phyloP scores from a whole-genome alignment of 495 filamentous ascomycete species.

The Lichina pygmaea region DNA sequence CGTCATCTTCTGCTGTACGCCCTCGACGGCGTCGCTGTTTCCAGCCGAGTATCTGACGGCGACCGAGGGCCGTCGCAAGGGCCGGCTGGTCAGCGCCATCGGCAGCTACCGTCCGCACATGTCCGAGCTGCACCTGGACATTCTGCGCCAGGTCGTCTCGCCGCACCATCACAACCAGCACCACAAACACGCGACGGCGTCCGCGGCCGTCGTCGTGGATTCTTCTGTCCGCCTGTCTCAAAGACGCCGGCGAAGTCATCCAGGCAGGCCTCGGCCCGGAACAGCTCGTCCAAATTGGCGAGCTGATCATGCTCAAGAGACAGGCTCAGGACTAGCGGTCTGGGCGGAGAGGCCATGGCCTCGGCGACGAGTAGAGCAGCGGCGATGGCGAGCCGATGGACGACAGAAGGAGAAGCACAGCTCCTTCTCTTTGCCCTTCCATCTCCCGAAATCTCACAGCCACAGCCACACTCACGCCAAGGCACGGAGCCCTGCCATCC shows the following conservation, averaged over 20 bases:
- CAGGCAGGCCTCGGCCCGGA: conserved; percentile 40
- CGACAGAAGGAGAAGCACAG: conserved; percentile 6
- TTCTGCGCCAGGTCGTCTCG: conserved; percentile 41
- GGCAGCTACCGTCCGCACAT: conserved; percentile 68
- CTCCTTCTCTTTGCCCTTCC: too few relatives aligned
- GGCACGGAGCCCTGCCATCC: too few relatives aligned
- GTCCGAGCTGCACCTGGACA: conserved; percentile 55
- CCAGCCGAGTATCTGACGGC: conserved; percentile 34
- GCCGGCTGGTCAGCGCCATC: conserved; percentile 52
- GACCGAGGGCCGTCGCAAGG: conserved; percentile 42
- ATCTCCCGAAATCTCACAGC: too few relatives aligned
- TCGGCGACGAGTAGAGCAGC: conserved; percentile 6
- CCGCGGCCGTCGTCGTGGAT: conserved; percentile 64
- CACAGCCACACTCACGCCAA: too few relatives aligned
- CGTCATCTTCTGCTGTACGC: conserved; percentile 63
- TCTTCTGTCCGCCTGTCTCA: conserved; percentile 48
- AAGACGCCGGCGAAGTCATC: conserved; percentile 75
- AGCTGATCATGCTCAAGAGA: conserved; percentile 54
- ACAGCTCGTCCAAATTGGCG: conserved; percentile 67
- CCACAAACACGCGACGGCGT: conserved; percentile 42
- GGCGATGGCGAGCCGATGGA: conserved; percentile 6
- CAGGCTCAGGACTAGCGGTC: too few relatives aligned
- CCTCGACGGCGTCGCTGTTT: conserved; percentile 30
- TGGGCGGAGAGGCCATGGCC: conserved; percentile 17
- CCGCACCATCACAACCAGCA: conserved; percentile 25